These are phyloP conservation scores for Gremmenia infestans DNA, from an alignment of 2,329 filamentous ascomycete genomes.

Conservation along the genomic window DNA sequence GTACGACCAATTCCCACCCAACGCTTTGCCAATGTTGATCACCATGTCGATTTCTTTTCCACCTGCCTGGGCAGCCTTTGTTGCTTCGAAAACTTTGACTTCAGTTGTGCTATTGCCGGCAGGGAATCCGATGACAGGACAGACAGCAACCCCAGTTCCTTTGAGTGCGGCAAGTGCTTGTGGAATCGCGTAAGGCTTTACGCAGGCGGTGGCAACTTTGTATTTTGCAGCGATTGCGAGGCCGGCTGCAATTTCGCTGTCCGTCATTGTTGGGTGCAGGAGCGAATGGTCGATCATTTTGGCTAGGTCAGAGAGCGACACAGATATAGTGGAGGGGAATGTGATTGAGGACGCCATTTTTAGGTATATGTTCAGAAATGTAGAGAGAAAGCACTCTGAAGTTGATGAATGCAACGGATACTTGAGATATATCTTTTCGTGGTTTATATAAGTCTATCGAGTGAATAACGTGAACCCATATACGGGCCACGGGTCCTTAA, in stretches of 20 bases:
- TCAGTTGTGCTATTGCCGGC: constrained; percentile 51
- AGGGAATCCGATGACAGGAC: constrained; percentile 57
- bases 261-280: constrained; percentile 58
- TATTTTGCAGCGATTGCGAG: constrained; percentile 43
- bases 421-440: no score
- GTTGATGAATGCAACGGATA: no score
- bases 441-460: no score
- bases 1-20: constrained; percentile 52
- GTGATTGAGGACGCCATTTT: no score
- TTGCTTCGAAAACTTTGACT: constrained; percentile 50
- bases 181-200: constrained; percentile 52
- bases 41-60: constrained; percentile 57
- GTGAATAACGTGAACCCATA: no score
- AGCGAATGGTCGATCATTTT: constrained; percentile 58
- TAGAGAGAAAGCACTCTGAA: no score
- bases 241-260: constrained; percentile 45
- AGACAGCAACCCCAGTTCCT: constrained; percentile 45
- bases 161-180: constrained; percentile 42
- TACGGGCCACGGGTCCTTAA: no score
- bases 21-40: constrained; percentile 54
- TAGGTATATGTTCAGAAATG: no score
- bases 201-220: constrained; percentile 50
- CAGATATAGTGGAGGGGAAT: constrained; percentile 28
- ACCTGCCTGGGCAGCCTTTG: constrained; percentile 41
- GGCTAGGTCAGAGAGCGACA: constrained; percentile 43